Conservation (phyloP, 305 asterid species). For the Plantago coronopus region DNA sequence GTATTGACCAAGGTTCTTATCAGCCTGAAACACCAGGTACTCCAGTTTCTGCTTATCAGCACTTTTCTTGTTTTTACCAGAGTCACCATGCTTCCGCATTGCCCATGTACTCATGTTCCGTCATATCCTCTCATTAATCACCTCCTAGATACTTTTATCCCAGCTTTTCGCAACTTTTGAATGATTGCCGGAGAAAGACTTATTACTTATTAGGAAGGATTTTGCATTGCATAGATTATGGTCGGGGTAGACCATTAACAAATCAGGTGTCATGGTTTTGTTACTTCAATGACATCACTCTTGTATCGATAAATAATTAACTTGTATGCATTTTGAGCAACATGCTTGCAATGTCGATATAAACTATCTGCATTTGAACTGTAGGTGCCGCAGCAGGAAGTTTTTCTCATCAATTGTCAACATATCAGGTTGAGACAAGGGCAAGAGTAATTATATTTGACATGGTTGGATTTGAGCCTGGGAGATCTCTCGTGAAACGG, state of each 20-base stretch:
- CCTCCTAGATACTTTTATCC: no score
- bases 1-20: conserved; percentile 44
- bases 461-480: conserved; percentile 55
- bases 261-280: no score
- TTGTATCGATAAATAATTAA: no score
- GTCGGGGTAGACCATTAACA: no score
- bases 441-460: conserved; percentile 65
- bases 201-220: no score
- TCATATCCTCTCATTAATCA: background rate
- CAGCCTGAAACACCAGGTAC: conserved; percentile 63
- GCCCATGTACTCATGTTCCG: background rate
- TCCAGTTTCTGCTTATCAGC: conserved; percentile 9
- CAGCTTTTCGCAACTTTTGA: no score
- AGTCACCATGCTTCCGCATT: conserved; percentile 6
- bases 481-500: conserved; percentile 49
- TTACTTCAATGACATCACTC: no score
- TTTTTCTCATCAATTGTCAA: conserved; percentile 47
- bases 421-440: conserved; percentile 71
- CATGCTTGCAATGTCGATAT: no score
- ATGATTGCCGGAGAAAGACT: no score
- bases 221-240: no score
- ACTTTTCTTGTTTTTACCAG: background rate
- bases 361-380: conserved; percentile 3
- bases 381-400: conserved; percentile 50
- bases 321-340: no score